These are phyloP conservation scores for Neoboletus magnificus DNA, from an alignment of 768 basidiomycete genomes.

Conservation along the genomic window DNA sequence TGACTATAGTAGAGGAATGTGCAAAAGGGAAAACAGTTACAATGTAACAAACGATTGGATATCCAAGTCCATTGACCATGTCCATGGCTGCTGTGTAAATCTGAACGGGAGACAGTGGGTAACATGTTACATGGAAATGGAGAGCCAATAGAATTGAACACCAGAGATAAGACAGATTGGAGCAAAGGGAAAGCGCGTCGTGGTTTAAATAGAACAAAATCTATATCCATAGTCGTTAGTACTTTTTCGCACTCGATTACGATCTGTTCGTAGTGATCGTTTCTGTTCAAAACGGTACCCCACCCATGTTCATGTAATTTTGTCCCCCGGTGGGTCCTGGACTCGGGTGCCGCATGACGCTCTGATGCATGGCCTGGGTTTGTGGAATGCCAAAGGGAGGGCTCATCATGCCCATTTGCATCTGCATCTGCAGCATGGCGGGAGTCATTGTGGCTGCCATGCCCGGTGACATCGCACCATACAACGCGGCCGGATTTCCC, in stretches of 20 bases:
- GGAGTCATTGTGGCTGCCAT: slow-evolving; percentile 31
- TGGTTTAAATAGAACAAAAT: slow-evolving; percentile 22
- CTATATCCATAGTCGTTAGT: slow-evolving; percentile 22
- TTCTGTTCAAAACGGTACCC: slow-evolving; percentile 28
- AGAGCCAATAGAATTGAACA: slow-evolving; percentile 14
- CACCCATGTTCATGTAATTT: slow-evolving; percentile 44
- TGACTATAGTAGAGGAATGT: slow-evolving; percentile 13
- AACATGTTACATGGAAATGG: slow-evolving; percentile 26
- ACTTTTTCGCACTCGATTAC: slow-evolving; percentile 7
- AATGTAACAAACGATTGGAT: slow-evolving; percentile 49
- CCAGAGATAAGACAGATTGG: slow-evolving; percentile 21
- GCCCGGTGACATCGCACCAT: slow-evolving; percentile 30
- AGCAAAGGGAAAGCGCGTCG: slow-evolving; percentile 5
- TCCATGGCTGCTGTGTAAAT: slow-evolving; percentile 32
- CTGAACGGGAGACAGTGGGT: slow-evolving; percentile 29
- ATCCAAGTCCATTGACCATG: slow-evolving; percentile 55
- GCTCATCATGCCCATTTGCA: slow-evolving; percentile 46
- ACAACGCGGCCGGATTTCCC: slow-evolving; percentile 45
- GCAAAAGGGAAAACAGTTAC: slow-evolving; percentile 37
- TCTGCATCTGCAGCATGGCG: slow-evolving; percentile 44
- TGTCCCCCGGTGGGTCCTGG: slow-evolving; percentile 52
- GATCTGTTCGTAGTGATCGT: slow-evolving; percentile 7
- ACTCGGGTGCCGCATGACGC: slow-evolving; percentile 80
- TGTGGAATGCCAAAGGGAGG: slow-evolving; percentile 52
- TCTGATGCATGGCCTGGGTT: slow-evolving; percentile 78